Evolutionary conservation across 129 eudicot genomes (phyloP).

Genomic region (Calendula officinalis): DNA sequence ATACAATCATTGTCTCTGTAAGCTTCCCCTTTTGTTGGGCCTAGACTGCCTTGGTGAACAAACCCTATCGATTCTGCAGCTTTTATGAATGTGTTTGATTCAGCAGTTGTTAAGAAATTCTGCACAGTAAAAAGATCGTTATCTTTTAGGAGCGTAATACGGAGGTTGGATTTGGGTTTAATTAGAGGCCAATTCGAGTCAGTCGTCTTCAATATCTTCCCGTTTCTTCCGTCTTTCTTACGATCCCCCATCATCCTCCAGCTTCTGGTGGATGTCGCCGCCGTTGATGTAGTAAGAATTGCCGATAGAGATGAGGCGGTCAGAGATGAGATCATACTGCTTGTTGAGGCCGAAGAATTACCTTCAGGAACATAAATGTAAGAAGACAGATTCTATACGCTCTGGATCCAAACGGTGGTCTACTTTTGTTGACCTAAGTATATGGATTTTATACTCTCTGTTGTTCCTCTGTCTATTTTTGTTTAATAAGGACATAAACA

Average conservation of each 20-base stretch:
- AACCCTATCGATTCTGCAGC: slow-evolving; percentile 83
- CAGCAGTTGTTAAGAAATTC: slow-evolving; percentile 62
- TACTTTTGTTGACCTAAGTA: too few species aligned
- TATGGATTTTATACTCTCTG: too few species aligned
- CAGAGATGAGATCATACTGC: too few species aligned
- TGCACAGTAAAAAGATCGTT: slow-evolving; percentile 77
- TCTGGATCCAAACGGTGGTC: too few species aligned
- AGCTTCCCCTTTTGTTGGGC: slow-evolving; percentile 91
- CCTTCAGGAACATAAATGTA: too few species aligned
- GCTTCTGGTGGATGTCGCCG: too few species aligned
- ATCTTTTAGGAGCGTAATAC: slow-evolving; percentile 58
- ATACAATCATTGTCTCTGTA: slow-evolving; percentile 94
- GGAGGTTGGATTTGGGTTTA: slow-evolving; percentile 36
- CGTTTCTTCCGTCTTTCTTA: slow-evolving; percentile 33
- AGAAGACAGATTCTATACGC: too few species aligned
- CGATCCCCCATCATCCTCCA: slow-evolving; percentile 53
- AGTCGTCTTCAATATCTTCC: slow-evolving; percentile 35
- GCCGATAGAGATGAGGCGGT: too few species aligned
- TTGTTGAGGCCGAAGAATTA: too few species aligned
- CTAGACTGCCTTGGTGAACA: slow-evolving; percentile 96
- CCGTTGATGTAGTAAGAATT: too few species aligned
- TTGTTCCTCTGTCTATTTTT: too few species aligned
- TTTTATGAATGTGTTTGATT: slow-evolving; percentile 72
- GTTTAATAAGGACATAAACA: too few species aligned
- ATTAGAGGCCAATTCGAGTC: slow-evolving; percentile 49